Conservation (phyloP, 495 filamentous ascomycete species). For the Hypoxylon trugodes region DNA sequence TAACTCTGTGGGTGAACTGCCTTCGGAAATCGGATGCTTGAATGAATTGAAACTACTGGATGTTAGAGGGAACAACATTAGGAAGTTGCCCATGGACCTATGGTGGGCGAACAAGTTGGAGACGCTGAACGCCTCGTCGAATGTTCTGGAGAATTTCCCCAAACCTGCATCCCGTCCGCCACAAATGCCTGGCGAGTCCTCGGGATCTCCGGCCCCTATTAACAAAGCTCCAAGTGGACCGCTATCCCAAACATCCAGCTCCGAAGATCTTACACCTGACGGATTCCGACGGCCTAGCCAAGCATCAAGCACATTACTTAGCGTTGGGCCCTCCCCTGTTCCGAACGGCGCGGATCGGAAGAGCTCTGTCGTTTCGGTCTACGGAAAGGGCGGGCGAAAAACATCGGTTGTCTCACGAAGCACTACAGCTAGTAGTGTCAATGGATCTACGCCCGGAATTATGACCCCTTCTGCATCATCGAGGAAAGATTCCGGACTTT, state of each 20-base stretch:
- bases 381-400: slow-evolving; percentile 79
- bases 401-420: slow-evolving; percentile 80
- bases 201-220: slow-evolving; percentile 38
- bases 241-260: slow-evolving; percentile 67
- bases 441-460: slow-evolving; percentile 50
- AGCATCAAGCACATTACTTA: slow-evolving; percentile 76
- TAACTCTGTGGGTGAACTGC: slow-evolving; percentile 84
- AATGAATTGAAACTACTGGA: slow-evolving; percentile 85
- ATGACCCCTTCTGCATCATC: slow-evolving; percentile 61
- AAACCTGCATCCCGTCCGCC: slow-evolving; percentile 75
- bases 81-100: slow-evolving; percentile 84
- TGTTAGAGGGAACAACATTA: slow-evolving; percentile 89
- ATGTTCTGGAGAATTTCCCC: slow-evolving; percentile 87
- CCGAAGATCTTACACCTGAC: slow-evolving; percentile 77
- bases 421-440: slow-evolving; percentile 51
- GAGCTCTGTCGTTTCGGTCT: slow-evolving; percentile 79
- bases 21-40: slow-evolving; percentile 84
- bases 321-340: slow-evolving; percentile 75
- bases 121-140: slow-evolving; percentile 93
- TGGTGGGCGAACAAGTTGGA: slow-evolving; percentile 92
- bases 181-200: slow-evolving; percentile 60
- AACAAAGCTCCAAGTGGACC: slow-evolving; percentile 64
- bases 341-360: slow-evolving; percentile 70
- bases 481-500: slow-evolving; percentile 89
- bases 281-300: slow-evolving; percentile 87